Evolutionary conservation across 2,329 filamentous ascomycete species (phyloP), one percentile per base, ranked within the genome.

Genomic region (Pseudogymnoascus sp.): DNA sequence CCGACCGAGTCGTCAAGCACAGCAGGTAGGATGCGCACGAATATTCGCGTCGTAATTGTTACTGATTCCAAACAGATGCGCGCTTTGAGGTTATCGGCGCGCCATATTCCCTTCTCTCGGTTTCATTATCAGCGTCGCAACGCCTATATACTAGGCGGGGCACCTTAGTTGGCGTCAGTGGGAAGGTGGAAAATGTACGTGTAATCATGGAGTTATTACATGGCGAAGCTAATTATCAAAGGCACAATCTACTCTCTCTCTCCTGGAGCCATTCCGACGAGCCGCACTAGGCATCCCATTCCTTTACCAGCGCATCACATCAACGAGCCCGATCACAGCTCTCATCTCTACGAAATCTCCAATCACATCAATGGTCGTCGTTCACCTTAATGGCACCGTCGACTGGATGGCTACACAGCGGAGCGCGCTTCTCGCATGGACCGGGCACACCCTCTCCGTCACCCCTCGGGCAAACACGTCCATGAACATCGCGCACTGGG

Each of bases 371-470:
- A 92, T 99, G 68, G 87, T 90, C 10, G 85, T 96, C 6, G 82
- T 99, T 27, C 89, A 93, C 72, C 84, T 99, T 59, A 92, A 99
- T 78, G 94, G 94, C 63, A 91, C 92, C 4, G 87, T 92, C 63
- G 94, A 99, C 77, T 99, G 94, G 93, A 90, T 96, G 80, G 80
- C 99, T 7, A 84, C 91, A 5, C 92, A 97, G 73, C 84, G 91
- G 65, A 88, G 90, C 67, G 92, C 92, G 1, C 80, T 99, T 61
- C 81, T 97, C n/a, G 94, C 94, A 61, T 99, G 94, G 94, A 96
- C 93, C 0, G 94, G 94, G 29, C 90, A 96, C 73, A 92, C 91
- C 0, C 80, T 99, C 61, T 80, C 81, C 13, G 82, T 94, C 48
- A 86, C 85, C 36, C 91, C 92, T 2, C 87, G 85, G 55, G 80